Evolutionary conservation across 1,139 yeast species (phyloP).

Genomic region (Candida sanyaensis): DNA sequence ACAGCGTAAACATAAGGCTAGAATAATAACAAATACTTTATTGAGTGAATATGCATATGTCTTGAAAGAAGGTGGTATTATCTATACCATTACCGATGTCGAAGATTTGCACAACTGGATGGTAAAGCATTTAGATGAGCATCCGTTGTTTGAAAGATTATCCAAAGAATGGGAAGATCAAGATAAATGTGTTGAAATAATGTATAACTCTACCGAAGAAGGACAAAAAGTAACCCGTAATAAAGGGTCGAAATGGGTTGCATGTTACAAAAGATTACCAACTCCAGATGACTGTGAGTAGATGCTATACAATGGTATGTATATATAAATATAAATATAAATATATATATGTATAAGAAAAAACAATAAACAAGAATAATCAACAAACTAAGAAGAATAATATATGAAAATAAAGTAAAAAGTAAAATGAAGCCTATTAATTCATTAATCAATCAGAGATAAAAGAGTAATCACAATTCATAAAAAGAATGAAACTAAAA

Average conservation of each 20-base stretch:
- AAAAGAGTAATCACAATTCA: not conserved
- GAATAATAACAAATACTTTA: constrained; percentile 88
- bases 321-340: not conserved
- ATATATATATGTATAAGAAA: not conserved
- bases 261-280: constrained; percentile 80
- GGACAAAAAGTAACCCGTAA: constrained; percentile 95
- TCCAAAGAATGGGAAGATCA: constrained; percentile 73
- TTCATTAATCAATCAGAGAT: not conserved
- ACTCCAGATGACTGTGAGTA: constrained; percentile 47
- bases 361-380: not conserved
- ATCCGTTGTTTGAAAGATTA: constrained; percentile 86
- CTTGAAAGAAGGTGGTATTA: constrained; percentile 79
- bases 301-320: not conserved
- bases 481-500: not conserved
- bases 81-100: constrained; percentile 96
- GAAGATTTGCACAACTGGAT: constrained; percentile 94
- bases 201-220: constrained; percentile 93
- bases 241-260: constrained; percentile 82
- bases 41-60: constrained; percentile 92
- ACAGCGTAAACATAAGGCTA: constrained; percentile 94
- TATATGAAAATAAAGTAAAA: not conserved
- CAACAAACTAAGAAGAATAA: not conserved
- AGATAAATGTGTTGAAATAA: constrained; percentile 81
- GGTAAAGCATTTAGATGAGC: constrained; percentile 88
- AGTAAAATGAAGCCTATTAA: not conserved